phyloP scores from a whole-genome alignment of 2,329 filamentous ascomycete genomes.

The Macrophomina phaseolina region DNA sequence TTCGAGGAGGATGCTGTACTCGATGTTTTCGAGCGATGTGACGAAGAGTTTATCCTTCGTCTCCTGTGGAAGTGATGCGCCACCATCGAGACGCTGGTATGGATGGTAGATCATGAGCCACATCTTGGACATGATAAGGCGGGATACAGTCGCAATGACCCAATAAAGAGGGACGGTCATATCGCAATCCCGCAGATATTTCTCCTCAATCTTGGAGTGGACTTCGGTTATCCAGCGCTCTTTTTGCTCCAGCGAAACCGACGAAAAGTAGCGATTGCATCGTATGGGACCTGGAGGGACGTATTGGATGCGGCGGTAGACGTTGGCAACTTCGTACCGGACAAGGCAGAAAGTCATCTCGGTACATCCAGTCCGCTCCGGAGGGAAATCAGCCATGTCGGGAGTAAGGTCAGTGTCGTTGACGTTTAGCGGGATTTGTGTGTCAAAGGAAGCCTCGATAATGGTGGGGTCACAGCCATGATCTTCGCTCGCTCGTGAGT shows the following conservation, averaged over 20 bases:
- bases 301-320: conserved; percentile 53
- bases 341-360: conserved; percentile 63
- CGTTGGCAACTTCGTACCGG: conserved; percentile 58
- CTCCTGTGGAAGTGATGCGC: conserved; percentile 63
- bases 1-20: conserved; percentile 71
- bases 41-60: conserved; percentile 72
- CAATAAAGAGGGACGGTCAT: conserved; percentile 67
- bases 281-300: conserved; percentile 50
- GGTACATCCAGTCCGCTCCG: conserved; percentile 59
- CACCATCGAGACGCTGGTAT: conserved; percentile 65
- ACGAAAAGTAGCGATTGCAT: conserved; percentile 50
- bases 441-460: conserved; percentile 64
- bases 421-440: conserved; percentile 62
- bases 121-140: conserved; percentile 74
- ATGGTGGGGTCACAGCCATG: conserved; percentile 68
- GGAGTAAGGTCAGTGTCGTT: conserved; percentile 61
- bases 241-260: conserved; percentile 54
- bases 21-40: conserved; percentile 75
- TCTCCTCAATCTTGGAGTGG: conserved; percentile 54
- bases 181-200: conserved; percentile 59
- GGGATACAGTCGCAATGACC: conserved; percentile 69
- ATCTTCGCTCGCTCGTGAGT: conserved; percentile 66
- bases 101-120: conserved; percentile 80
- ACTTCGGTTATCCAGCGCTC: conserved; percentile 58
- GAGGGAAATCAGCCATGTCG: conserved; percentile 55